phyloP scores from a whole-genome alignment of 306 rosid species.

The Lathyrus tuberosus region DNA sequence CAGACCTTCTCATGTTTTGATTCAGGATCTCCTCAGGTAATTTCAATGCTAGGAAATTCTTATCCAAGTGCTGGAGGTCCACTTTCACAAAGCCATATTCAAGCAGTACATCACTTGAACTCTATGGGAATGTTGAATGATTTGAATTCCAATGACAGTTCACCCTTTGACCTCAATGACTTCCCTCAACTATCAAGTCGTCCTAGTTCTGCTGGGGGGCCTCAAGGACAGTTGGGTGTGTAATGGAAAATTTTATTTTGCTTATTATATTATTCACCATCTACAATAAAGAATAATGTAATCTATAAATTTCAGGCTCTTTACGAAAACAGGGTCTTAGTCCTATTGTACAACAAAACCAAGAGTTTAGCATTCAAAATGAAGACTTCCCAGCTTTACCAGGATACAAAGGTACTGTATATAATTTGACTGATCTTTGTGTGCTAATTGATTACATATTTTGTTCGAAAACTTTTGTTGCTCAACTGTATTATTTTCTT shows the following conservation, averaged over 20 bases:
- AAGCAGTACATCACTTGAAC: conserved; percentile 76
- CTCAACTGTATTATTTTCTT: conserved; percentile 17
- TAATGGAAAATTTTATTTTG: conserved; percentile 20
- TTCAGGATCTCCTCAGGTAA: conserved; percentile 93
- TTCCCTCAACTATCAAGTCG: conserved; percentile 92
- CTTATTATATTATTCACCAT: conserved; percentile 29
- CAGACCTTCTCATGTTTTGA: conserved; percentile 21
- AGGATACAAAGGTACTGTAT: conserved; percentile 75
- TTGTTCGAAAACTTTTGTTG: conserved; percentile 16
- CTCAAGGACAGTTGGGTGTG: conserved; percentile 95
- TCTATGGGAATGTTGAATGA: conserved; percentile 98
- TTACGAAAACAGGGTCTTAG: conserved; percentile 94
- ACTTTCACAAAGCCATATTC: conserved; percentile 86
- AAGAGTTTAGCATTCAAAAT: conserved; percentile 97
- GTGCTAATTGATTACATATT: conserved; percentile 3
- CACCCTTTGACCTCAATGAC: conserved; percentile 94
- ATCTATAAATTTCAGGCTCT: conserved; percentile 67
- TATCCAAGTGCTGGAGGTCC: conserved; percentile 92
- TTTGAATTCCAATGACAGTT: conserved; percentile 69
- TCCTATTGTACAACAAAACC: conserved; percentile 98
- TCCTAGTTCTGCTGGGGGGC: conserved; percentile 97
- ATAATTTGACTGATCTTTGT: conserved; percentile 5
- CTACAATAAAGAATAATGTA: conserved; percentile 32
- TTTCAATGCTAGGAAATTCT: conserved; percentile 90
- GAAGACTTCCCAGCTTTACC: conserved; percentile 99